Base-by-base conservation (phyloP, 2,329 filamentous ascomycete species). In the Fusarium duplospermum region DNA sequence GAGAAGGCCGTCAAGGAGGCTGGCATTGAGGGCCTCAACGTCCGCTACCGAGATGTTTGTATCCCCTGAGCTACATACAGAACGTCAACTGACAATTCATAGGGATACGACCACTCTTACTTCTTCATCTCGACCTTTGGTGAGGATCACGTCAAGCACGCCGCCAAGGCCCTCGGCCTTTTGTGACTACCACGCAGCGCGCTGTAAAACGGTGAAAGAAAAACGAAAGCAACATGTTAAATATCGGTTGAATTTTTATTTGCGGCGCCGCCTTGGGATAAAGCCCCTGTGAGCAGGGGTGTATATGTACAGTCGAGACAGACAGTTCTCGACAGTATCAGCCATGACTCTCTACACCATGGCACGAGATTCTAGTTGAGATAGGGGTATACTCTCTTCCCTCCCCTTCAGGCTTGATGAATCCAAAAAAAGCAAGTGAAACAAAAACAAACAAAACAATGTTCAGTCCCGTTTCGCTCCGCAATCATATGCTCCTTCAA, bases 31-130 rank as follows among this genome's bases (percentile, higher is more conserved):
- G 93, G 93, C 11, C 85, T 98, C 72, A 90, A 90, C 63, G 85
- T 98, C 73, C 90, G 96, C 79, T 96, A 96, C 87, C 96, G 98
- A 82, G 88, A 93, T 72, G 90, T 91, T 78, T 82, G 88, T 66
- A 27, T 31, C 61, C 18, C 33, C 13, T 1, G 9, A 59, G 10
- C 38, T 9, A 16, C 14, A 1, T n/a, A 14, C 3, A 6, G 2
- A 20, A n/a, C 6, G 6, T 31, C 13, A 22, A 29, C 52, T 64
- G 14, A 64, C 20, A 9, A 6, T 40, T 4, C 6, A 6, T 80
- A 93, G 85, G 95, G 92, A 71, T 98, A 99, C 81, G 96, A 99
- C 83, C 96, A 99, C 85, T 97, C 94, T 72, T 99, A 99, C 86
- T 99, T 91, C 85, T 98, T 98, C 84, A 97, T 99, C 87, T 92